Evolutionary conservation across 306 rosid species (phyloP).

Genomic region (Rosa rugosa): DNA sequence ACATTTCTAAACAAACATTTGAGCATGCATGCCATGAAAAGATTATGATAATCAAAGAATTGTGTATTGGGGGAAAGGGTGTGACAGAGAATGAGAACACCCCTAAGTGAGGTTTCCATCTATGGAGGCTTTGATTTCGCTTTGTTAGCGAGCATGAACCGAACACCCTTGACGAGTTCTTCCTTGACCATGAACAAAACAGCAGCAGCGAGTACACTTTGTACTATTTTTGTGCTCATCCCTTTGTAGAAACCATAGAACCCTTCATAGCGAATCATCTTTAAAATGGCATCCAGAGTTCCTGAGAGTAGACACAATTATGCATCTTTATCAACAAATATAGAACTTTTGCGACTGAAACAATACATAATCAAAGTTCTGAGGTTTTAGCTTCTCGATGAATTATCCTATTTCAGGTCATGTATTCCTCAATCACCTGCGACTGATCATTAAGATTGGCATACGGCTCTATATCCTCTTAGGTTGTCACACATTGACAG

Average conservation of each 20-base stretch:
- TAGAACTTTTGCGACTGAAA: neutral
- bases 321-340: neutral
- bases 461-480: neutral
- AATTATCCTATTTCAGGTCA: neutral
- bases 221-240: slow-evolving; percentile 85
- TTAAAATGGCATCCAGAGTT: slow-evolving; percentile 74
- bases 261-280: slow-evolving; percentile 89
- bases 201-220: slow-evolving; percentile 96
- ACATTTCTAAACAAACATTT: slow-evolving; percentile 19
- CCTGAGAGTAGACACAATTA: slow-evolving; percentile 50
- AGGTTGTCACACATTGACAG: neutral
- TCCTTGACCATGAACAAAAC: slow-evolving; percentile 93
- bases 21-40: slow-evolving; percentile 15
- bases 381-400: neutral
- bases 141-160: slow-evolving; percentile 51
- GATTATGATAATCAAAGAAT: slow-evolving; percentile 7
- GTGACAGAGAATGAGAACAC: slow-evolving; percentile 9
- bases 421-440: neutral
- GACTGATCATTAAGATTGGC: neutral
- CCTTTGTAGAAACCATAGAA: slow-evolving; percentile 86
- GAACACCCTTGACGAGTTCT: slow-evolving; percentile 69
- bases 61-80: neutral
- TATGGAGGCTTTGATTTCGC: slow-evolving; percentile 50
- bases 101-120: slow-evolving; percentile 18
- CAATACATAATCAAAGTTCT: neutral